These are phyloP conservation scores for Podochytrium sp. DNA, from an alignment of 192 early-diverging fungal genomes.

Conservation along the genomic window DNA sequence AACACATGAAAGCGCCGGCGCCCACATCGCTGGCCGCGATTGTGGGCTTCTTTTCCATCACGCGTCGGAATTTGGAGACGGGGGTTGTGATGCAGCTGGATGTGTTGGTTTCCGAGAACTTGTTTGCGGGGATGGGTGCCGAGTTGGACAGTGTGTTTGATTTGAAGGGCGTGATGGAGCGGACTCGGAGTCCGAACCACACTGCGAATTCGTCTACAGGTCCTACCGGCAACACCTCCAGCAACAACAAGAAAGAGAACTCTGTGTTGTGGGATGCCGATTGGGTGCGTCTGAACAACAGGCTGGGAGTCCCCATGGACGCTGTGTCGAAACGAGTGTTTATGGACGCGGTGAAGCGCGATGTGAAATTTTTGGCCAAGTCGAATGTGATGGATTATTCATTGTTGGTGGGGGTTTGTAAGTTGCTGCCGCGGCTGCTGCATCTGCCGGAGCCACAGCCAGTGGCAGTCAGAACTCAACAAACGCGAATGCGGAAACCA, in stretches of 20 bases:
- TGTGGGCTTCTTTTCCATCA: conserved; percentile 52
- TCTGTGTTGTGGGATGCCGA: conserved; percentile 71
- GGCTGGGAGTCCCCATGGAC: conserved; percentile 40
- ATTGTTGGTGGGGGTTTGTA: conserved; percentile 46
- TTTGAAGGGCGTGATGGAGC: conserved; percentile 74
- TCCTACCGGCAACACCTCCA: neutral
- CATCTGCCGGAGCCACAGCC: no score
- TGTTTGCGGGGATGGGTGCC: conserved; percentile 36
- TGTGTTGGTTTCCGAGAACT: conserved; percentile 52
- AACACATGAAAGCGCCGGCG: conserved; percentile 39
- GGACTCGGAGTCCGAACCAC: conserved; percentile 42
- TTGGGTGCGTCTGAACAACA: conserved; percentile 66
- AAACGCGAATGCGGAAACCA: no score
- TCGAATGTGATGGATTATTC: conserved; percentile 59
- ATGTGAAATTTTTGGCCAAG: conserved; percentile 39
- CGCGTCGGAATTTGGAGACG: conserved; percentile 37
- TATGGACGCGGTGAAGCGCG: conserved; percentile 39
- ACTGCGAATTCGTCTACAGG: no score
- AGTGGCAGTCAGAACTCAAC: no score
- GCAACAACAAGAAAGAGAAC: conserved; percentile 42
- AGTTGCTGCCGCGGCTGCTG: no score
- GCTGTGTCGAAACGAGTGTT: conserved; percentile 44
- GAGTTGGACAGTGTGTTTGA: conserved; percentile 52
- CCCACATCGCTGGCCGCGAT: conserved; percentile 42
- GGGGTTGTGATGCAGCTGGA: conserved; percentile 38